These are phyloP conservation scores for Withania somnifera DNA, from an alignment of 305 asterid genomes.

Conservation along the genomic window DNA sequence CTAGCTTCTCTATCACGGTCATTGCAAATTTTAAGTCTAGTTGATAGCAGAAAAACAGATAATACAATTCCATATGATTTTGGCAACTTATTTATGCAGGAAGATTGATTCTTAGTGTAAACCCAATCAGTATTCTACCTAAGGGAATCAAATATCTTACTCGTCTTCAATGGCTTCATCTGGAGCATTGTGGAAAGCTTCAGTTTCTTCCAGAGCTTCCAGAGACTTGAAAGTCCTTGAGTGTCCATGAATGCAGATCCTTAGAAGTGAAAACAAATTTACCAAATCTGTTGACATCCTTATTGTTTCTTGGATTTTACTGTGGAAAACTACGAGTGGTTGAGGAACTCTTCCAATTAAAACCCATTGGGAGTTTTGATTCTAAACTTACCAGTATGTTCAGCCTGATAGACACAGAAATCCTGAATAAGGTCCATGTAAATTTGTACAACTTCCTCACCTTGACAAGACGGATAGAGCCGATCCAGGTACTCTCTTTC, in stretches of 20 bases:
- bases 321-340: constrained; percentile 9
- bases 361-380: neutral
- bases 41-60: neutral
- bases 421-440: neutral
- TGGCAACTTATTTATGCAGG: neutral
- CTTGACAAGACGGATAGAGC: neutral
- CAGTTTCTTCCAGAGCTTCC: constrained; percentile 3
- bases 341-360: neutral
- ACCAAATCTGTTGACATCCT: neutral
- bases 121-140: constrained; percentile 4
- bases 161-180: neutral
- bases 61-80: neutral
- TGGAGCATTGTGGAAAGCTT: neutral
- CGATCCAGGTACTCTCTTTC: neutral
- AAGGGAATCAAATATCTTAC: neutral
- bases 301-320: neutral
- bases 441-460: constrained; percentile 1
- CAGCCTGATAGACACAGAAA: neutral
- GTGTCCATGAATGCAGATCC: neutral
- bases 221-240: neutral
- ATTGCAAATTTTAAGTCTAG: neutral
- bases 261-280: neutral
- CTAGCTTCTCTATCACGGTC: neutral
- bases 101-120: neutral
- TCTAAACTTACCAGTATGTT: neutral